phyloP scores from a whole-genome alignment of 176 grass and related monocot species.

The Oryza coarctata region DNA sequence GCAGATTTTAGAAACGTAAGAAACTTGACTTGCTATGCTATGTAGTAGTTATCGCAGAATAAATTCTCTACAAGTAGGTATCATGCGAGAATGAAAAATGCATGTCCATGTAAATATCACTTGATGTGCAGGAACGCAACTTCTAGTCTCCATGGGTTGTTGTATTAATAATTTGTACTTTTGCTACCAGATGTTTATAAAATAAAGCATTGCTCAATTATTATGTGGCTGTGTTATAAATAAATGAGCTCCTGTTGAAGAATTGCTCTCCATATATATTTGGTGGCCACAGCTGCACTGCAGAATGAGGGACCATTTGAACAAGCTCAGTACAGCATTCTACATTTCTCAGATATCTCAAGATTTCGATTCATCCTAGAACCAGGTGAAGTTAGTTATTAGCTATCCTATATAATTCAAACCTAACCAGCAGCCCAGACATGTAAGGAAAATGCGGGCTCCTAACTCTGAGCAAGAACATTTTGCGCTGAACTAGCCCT shows the following conservation, averaged over 20 bases:
- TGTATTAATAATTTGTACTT: background rate
- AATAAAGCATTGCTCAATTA: background rate
- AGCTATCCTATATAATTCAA: background rate
- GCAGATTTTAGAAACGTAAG: background rate
- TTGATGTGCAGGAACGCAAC: background rate
- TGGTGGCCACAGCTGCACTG: background rate
- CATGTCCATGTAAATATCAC: background rate
- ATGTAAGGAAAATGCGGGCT: background rate
- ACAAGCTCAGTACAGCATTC: background rate
- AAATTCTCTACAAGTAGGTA: background rate
- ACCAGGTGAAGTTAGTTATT: background rate
- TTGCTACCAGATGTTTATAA: background rate
- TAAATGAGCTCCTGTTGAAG: background rate
- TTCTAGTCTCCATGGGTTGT: background rate
- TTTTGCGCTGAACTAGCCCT: background rate
- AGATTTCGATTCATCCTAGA: background rate
- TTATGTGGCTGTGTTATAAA: background rate
- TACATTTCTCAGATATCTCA: background rate
- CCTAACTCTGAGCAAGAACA: background rate
- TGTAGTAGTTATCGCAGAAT: background rate
- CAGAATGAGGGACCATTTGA: background rate
- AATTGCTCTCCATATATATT: background rate
- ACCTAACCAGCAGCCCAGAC: background rate
- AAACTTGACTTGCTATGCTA: background rate
- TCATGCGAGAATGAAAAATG: background rate